Evolutionary conservation across 768 basidiomycete species (phyloP), one percentile per base, ranked within the genome.

Genomic region (Terana coerulea): DNA sequence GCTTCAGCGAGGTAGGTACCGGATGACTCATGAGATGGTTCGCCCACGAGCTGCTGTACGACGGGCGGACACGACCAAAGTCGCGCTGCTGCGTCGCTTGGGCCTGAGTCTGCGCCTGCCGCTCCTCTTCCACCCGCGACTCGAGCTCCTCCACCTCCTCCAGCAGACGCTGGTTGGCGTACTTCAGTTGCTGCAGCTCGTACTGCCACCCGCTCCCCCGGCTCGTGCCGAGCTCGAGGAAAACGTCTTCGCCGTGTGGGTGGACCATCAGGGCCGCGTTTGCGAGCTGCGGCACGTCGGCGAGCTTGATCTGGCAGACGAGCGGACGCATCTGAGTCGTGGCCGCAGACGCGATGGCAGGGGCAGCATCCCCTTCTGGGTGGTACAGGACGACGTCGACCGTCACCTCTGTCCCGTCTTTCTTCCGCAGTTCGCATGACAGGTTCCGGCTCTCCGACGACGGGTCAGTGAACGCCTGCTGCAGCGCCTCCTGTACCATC

Each of bases 121-220:
- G 17, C 51, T 35, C 41, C 42, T 35, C n/a, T 19, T 21, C 41
- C 25, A 37, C 8, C 21, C 28, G 25, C 6, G 51, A 52, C 62
- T 77, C 77, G 11, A 79, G 66, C 15, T 60, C 64, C 21, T 63
- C 64, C 25, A 83, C 54, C 60, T 91, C 86, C 40, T 86, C 85
- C 46, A 66, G 66, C 49, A 91, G 56, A 54, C 81, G 68, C 67
- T 81, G 74, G 61, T 91, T 92, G 47, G 77, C 74, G 60, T 84
- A 83, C 62, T 83, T 77, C 57, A 94, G 73, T 66, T 93, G 89
- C 69, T 91, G 86, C 42, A 95, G 73, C 70, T 93, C 91, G 59
- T 92, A 95, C 70, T 95, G 93, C 93, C 94, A 97, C 57, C 89
- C 91, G 28, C 86, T 85, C 10, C 80, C 84, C 4, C 85, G 72